Evolutionary conservation across 306 rosid species (phyloP).

Genomic region (Quercus alba): DNA sequence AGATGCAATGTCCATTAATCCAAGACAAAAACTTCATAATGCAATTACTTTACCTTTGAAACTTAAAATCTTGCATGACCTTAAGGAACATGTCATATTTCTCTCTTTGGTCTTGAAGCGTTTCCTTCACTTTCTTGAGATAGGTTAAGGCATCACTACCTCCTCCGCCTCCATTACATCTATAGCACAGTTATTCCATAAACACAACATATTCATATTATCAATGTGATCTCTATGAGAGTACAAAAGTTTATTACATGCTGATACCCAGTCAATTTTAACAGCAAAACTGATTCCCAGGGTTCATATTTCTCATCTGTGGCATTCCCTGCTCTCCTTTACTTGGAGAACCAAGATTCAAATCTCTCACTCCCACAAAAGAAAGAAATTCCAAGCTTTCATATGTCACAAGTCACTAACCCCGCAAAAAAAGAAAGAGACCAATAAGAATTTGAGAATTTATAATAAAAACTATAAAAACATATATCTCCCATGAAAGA

Average conservation of each 20-base stretch:
- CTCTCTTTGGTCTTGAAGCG: constrained; percentile 76
- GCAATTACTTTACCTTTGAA: constrained; percentile 56
- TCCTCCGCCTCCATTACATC: neutral
- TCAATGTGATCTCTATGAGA: neutral
- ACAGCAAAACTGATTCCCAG: neutral
- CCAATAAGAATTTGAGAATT: too few relatives aligned
- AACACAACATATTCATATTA: neutral
- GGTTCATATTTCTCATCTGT: too few relatives aligned
- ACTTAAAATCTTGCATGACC: constrained; percentile 93
- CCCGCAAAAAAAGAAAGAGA: neutral
- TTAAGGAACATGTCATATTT: constrained; percentile 80
- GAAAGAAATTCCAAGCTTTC: neutral
- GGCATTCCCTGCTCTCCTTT: too few relatives aligned
- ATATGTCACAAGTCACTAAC: neutral
- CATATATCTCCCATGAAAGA: too few relatives aligned
- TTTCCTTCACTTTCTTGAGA: constrained; percentile 80
- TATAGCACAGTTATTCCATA: constrained; percentile 12
- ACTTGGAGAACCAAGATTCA: too few relatives aligned
- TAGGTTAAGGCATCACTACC: constrained; percentile 67
- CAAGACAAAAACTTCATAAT: constrained; percentile 4
- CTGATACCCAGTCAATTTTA: neutral
- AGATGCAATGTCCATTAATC: constrained; percentile 10
- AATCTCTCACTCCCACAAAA: too few relatives aligned
- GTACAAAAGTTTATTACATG: neutral
- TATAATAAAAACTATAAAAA: neutral